Conservation (phyloP, 73 alveolate genomes). For the Symbiodinium natans region DNA sequence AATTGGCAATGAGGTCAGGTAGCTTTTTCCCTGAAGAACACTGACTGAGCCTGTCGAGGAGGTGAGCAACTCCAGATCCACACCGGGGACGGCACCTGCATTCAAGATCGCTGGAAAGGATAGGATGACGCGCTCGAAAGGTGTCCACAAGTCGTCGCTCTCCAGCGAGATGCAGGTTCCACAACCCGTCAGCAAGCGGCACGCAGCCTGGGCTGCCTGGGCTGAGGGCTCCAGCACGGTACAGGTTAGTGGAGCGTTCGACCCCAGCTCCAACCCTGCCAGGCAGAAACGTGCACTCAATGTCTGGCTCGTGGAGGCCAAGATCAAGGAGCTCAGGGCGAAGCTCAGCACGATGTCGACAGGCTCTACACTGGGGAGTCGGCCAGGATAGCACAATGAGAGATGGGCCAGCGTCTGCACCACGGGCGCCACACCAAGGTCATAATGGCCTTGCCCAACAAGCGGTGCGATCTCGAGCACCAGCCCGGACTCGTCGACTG, state of each 20-base stretch:
- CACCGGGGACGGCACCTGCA: not conserved
- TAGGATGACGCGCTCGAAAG: not conserved
- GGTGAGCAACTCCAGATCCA: conserved; percentile 4
- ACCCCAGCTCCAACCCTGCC: not conserved
- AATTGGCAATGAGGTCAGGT: not conserved
- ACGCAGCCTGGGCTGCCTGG: not conserved
- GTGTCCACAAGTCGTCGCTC: not conserved
- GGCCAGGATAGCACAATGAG: conserved; percentile 25
- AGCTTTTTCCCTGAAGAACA: conserved; percentile 22
- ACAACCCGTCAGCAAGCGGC: not conserved
- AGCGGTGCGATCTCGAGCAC: conserved; percentile 31
- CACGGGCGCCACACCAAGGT: conserved; percentile 47
- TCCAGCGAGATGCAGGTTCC: not conserved
- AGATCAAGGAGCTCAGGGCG: conserved; percentile 5
- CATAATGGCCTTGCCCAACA: not conserved
- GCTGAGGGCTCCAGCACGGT: not conserved
- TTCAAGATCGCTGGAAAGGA: conserved; percentile 18
- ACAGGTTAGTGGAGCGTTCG: not conserved
- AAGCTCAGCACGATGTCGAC: not conserved
- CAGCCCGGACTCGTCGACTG: not conserved
- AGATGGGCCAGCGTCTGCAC: conserved; percentile 37
- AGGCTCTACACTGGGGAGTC: not conserved
- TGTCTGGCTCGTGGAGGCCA: not conserved
- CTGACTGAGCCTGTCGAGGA: not conserved
- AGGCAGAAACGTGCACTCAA: conserved; percentile 30